These are phyloP conservation scores for Ensete glaucum DNA, from an alignment of 176 grass and related monocot species.

Conservation along the genomic window DNA sequence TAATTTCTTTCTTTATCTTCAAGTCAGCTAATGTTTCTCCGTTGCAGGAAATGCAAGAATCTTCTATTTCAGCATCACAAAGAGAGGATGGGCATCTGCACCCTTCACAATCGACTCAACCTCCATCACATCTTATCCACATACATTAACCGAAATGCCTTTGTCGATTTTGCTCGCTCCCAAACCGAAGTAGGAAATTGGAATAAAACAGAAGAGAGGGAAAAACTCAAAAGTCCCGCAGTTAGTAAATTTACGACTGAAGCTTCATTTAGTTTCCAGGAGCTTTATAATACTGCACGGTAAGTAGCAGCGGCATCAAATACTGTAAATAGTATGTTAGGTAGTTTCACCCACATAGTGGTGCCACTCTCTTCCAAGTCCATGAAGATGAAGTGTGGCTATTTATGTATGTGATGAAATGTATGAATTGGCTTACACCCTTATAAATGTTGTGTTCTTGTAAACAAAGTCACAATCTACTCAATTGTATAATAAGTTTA, in stretches of 20 bases:
- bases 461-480: background rate
- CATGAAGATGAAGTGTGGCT: constrained; percentile 1
- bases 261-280: background rate
- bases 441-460: background rate
- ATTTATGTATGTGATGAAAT: background rate
- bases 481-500: background rate
- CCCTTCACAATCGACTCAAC: background rate
- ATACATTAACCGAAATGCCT: background rate
- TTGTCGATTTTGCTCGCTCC: background rate
- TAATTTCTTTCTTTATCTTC: background rate
- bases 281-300: background rate
- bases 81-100: background rate
- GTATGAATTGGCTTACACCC: background rate
- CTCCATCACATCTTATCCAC: background rate
- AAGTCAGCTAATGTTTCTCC: background rate
- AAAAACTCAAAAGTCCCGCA: background rate
- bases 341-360: background rate
- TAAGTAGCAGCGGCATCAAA: background rate
- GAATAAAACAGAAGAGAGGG: background rate
- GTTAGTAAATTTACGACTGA: background rate
- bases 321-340: background rate
- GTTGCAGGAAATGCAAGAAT: constrained; percentile 1
- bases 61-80: background rate
- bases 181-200: background rate
- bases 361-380: constrained; percentile 6